phyloP scores from a whole-genome alignment of 1,139 yeast species.

The Kodamaea plutei region DNA sequence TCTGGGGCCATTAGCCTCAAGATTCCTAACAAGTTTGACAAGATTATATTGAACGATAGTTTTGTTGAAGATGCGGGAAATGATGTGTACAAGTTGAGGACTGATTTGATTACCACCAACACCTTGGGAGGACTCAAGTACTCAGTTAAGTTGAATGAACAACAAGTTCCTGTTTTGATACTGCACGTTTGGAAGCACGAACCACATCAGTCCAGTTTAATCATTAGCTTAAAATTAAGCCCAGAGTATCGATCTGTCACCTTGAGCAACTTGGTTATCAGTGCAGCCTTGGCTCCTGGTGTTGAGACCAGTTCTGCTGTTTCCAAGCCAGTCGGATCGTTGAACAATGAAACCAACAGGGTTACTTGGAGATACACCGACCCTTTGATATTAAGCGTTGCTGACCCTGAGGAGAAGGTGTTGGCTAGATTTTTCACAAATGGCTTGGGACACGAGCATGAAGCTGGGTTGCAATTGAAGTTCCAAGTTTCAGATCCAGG shows the following conservation, averaged over 20 bases:
- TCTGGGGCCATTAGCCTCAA: slow-evolving; percentile 20
- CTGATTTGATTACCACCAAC: slow-evolving; percentile 44
- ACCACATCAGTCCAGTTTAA: slow-evolving; percentile 76
- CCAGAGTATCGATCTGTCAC: slow-evolving; percentile 36
- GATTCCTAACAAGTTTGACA: slow-evolving; percentile 32
- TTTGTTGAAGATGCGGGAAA: slow-evolving; percentile 35
- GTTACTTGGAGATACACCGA: slow-evolving; percentile 74
- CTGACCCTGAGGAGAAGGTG: slow-evolving; percentile 49
- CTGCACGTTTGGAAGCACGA: slow-evolving; percentile 90
- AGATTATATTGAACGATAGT: slow-evolving; percentile 40
- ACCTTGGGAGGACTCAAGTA: slow-evolving; percentile 77
- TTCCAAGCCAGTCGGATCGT: slow-evolving; percentile 86
- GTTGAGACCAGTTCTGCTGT: slow-evolving; percentile 66
- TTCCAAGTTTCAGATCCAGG: slow-evolving; percentile 41
- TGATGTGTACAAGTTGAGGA: slow-evolving; percentile 26
- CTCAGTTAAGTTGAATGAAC: slow-evolving; percentile 37
- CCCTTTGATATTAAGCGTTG: slow-evolving; percentile 40
- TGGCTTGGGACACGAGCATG: slow-evolving; percentile 59
- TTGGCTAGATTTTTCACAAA: slow-evolving; percentile 70
- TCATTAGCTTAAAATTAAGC: slow-evolving; percentile 62
- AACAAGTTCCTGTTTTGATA: slow-evolving; percentile 62
- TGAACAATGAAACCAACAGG: slow-evolving; percentile 77
- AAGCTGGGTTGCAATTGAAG: slow-evolving; percentile 66
- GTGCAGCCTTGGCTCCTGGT: slow-evolving; percentile 49
- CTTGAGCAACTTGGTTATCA: slow-evolving; percentile 61